Conservation (phyloP, 2,329 filamentous ascomycete genomes). For the Elsinoe australis region DNA sequence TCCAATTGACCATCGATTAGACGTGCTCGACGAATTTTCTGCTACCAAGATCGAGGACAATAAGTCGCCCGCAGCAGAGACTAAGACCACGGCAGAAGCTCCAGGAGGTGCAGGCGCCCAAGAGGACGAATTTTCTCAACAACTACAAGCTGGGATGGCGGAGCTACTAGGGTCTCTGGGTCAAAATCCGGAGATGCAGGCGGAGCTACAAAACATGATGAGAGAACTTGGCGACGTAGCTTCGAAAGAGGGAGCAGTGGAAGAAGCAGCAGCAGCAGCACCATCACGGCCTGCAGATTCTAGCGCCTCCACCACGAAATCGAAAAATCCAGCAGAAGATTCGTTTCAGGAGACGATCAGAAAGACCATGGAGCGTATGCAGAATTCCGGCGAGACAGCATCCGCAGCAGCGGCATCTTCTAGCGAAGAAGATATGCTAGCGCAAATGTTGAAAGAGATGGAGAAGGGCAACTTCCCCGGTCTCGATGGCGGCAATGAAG, state of each 20-base stretch:
- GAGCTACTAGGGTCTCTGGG: constrained; percentile 67
- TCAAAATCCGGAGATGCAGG: constrained; percentile 57
- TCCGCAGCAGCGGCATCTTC: constrained; percentile 52
- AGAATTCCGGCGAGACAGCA: constrained; percentile 75
- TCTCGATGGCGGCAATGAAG: constrained; percentile 53
- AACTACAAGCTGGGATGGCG: constrained; percentile 86
- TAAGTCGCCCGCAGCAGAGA: constrained; percentile 27
- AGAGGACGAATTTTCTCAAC: constrained; percentile 74
- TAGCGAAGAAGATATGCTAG: constrained; percentile 69
- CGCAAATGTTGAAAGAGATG: constrained; percentile 88
- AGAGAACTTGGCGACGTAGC: constrained; percentile 53
- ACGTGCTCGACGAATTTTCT: constrained; percentile 89
- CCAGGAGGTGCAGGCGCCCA: constrained; percentile 26
- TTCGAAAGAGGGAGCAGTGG: constrained; percentile 27
- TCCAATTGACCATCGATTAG: constrained; percentile 39
- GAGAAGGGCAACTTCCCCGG: constrained; percentile 52
- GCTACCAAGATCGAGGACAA: constrained; percentile 52
- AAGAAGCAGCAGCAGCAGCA: constrained; percentile 22
- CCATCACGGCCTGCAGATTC: constrained; percentile 21
- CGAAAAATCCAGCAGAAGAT: constrained; percentile 23
- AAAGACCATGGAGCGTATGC: constrained; percentile 93
- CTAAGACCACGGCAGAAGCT: constrained; percentile 26
- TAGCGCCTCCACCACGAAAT: constrained; percentile 21
- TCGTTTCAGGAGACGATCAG: constrained; percentile 87
- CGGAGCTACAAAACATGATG: constrained; percentile 70